phyloP scores from a whole-genome alignment of 176 grass and related monocot species.

The Hyparrhenia diplandra region DNA sequence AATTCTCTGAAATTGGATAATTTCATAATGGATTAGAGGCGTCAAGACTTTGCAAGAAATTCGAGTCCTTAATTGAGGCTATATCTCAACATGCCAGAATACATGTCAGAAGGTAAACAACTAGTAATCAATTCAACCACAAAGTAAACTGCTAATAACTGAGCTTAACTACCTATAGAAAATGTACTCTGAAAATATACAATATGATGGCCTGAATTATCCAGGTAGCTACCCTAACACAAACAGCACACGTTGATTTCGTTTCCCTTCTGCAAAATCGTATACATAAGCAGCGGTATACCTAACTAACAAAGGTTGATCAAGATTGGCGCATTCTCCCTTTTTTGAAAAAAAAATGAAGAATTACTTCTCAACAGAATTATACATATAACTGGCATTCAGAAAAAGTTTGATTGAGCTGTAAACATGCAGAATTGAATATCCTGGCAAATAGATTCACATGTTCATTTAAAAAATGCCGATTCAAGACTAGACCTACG shows the following conservation, averaged over 20 bases:
- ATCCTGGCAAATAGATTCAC: not conserved
- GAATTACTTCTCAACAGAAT: not conserved
- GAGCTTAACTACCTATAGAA: not conserved
- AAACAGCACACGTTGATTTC: not conserved
- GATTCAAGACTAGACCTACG: not conserved
- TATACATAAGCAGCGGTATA: not conserved
- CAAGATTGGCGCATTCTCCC: too few species aligned
- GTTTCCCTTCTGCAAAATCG: not conserved
- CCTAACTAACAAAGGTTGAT: not conserved
- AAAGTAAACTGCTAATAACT: not conserved
- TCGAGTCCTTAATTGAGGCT: not conserved
- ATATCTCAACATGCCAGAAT: not conserved
- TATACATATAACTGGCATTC: not conserved
- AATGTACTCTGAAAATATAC: not conserved
- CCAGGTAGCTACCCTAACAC: not conserved
- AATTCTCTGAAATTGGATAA: not conserved
- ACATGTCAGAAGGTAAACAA: not conserved
- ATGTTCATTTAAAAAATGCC: not conserved
- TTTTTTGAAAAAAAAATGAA: not conserved
- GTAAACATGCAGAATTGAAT: not conserved
- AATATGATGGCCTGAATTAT: not conserved
- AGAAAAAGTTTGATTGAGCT: not conserved
- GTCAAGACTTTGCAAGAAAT: not conserved
- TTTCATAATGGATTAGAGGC: not conserved
- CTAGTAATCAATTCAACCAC: not conserved